Conservation (phyloP, 2,329 filamentous ascomycete genomes). For the Hawksworthiomyces lignivorus region DNA sequence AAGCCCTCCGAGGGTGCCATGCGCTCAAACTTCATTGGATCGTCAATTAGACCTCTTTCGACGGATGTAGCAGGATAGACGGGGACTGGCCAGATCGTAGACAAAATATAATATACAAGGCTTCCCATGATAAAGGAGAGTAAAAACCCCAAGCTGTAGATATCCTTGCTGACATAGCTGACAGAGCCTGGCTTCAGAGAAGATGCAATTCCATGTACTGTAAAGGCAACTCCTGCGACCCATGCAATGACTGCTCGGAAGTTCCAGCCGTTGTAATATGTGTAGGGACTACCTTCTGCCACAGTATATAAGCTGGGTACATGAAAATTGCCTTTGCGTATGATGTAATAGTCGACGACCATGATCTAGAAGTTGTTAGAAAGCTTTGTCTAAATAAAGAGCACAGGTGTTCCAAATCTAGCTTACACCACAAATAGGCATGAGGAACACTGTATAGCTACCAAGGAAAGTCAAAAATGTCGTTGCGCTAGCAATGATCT, state of each 20-base stretch:
- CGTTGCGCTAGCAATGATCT: slow-evolving; percentile 30
- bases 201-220: slow-evolving; percentile 27
- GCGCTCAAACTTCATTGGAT: slow-evolving; percentile 3
- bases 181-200: slow-evolving; percentile 21
- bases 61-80: slow-evolving; percentile 2
- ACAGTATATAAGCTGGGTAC: slow-evolving; percentile 3
- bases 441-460: slow-evolving; percentile 33
- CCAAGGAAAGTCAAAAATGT: slow-evolving; percentile 35
- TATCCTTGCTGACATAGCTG: slow-evolving; percentile 21
- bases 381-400: too few relatives aligned
- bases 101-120: slow-evolving; percentile 19
- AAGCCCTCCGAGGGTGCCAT: slow-evolving; percentile 8
- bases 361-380: neutral
- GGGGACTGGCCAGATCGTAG: slow-evolving; percentile 13
- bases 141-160: slow-evolving; percentile 27
- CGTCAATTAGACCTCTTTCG: neutral
- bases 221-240: slow-evolving; percentile 24
- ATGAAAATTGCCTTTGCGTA: slow-evolving; percentile 9
- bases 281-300: slow-evolving; percentile 12
- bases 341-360: slow-evolving; percentile 18
- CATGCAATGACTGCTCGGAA: slow-evolving; percentile 26
- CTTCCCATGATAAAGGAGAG: slow-evolving; percentile 21
- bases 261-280: slow-evolving; percentile 25
- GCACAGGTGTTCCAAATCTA: neutral
- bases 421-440: slow-evolving; percentile 24